Base-by-base conservation (phyloP, 345 rosid genomes). In the Lepidium aucheri region DNA sequence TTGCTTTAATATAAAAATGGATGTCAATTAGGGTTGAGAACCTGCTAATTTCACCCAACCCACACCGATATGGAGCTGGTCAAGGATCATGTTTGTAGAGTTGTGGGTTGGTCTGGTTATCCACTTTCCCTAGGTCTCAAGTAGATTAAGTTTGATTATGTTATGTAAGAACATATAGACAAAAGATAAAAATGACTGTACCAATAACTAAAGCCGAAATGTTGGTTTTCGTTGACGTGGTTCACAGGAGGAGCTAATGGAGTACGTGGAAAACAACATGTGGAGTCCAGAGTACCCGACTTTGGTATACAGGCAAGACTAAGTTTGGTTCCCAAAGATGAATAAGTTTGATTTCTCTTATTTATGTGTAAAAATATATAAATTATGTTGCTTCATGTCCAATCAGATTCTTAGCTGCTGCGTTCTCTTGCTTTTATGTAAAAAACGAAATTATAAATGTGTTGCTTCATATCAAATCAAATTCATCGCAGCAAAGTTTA, bases 231-330 rank as follows among this genome's bases (percentile, higher is more conserved):
- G 39, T 32, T 34, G 38, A 54, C 5, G 14, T 8, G 10, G 22
- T 4, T 0, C 2, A 73, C 84, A 88, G 99, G 96, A 85, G 78
- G 90, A 82, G 74, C 76, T 94, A 15, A 46, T 69, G 41, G 77
- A 80, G 34, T 88, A 67, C 53, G 99, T 90, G 78, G 67, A 80
- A 74, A 82, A 76, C 68, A 90, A 81, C 85, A 88, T 90, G 99
- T 90, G 99, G 97, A 80, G 67, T 72, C 97, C 99, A 12, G 87
- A 84, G 51, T 94, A 94, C 67, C 90, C 99, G 22, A 82, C 83
- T 4, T 53, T 91, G 75, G 98, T 89, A 26, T 91, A 74, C 75
- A 85, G 54, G 72, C 65, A 76, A 40, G 88, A 76, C 54, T 88
- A 78, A 38, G 9, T 41, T 11, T 61, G 18, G 45, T 43, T 40